Evolutionary conservation across 768 basidiomycete genomes (phyloP), one percentile per base, ranked within the genome.

Genomic region (Pulveroboletus ravenelii): DNA sequence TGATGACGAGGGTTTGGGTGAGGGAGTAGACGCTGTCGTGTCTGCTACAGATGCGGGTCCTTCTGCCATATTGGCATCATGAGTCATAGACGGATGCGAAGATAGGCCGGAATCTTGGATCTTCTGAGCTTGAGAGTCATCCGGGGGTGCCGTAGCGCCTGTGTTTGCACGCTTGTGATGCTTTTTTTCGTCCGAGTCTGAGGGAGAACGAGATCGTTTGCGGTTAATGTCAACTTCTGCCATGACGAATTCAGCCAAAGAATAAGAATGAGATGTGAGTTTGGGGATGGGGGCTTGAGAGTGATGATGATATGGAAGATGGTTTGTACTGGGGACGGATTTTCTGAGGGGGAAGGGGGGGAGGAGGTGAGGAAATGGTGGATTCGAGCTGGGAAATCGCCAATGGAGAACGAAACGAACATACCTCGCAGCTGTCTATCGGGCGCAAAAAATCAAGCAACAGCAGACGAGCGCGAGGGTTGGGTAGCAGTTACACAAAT

Each of bases 141-240:
- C 77, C 74, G 81, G 72, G 62, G 72, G 68, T 54, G 78, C 72
- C 53, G 78, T 69, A 65, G 76, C 77, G 75, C 88, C 89, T 56
- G 85, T 91, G 68, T 91, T 91, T 70, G 85, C 78, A 69, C 89
- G 85, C 74, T 91, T 91, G 70, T 85, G 75, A 58, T 80, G 78
- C 73, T 90, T 89, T 64, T 82, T 82, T 63, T 84, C 77, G 63
- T 89, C 88, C 67, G 75, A 79, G 73, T 88, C 86, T 64, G 87
- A 89, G 52, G 87, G 84, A 47, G 89, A 91, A 66, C 89, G 89
- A 60, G 89, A 91, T 64, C 89, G 80, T 72, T 91, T 91, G 73
- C 88, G 85, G 69, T 77, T 87, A 59, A 78, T 77, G 75, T 89
- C 87, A 76, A 81, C 79, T 78, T 89, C 87, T 88, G 85, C 83